Evolutionary conservation across 768 basidiomycete genomes (phyloP).

Genomic region (Lentinula lateritia): DNA sequence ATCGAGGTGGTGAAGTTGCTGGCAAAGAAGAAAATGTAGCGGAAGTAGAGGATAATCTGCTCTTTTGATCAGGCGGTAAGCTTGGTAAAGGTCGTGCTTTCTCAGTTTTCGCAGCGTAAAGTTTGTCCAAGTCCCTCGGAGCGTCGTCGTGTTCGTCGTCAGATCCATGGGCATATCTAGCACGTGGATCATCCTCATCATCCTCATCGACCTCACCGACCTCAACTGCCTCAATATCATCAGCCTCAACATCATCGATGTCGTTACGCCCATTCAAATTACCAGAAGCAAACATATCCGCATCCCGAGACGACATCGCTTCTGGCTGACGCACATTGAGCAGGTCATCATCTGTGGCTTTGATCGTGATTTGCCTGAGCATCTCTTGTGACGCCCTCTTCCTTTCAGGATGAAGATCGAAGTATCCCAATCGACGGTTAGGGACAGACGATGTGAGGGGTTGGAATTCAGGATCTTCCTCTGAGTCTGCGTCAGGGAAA

Average conservation of each 20-base stretch:
- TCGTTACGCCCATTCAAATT: not conserved
- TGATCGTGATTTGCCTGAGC: conserved; percentile 7
- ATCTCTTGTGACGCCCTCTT: conserved; percentile 18
- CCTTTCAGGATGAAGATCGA: conserved; percentile 75
- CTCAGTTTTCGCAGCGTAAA: not conserved
- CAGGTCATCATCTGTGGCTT: conserved; percentile 32
- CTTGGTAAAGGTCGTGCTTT: conserved; percentile 22
- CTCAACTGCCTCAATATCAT: not conserved
- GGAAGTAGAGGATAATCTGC: not conserved
- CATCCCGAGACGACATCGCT: not conserved
- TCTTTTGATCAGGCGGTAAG: not conserved
- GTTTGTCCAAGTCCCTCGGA: conserved; percentile 8
- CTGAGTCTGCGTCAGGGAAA: conserved; percentile 18
- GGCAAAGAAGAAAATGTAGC: not conserved
- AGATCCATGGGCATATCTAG: conserved; percentile 11
- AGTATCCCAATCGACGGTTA: conserved; percentile 57
- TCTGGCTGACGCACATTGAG: not conserved
- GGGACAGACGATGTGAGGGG: conserved; percentile 13
- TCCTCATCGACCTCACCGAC: conserved; percentile 12
- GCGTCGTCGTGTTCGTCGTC: conserved; percentile 18
- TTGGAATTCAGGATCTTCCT: conserved; percentile 19
- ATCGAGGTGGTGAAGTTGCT: not conserved
- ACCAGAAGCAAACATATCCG: conserved; percentile 21
- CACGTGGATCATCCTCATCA: conserved; percentile 19
- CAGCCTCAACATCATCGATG: not conserved